These are phyloP conservation scores for Ceratobasidium sp. DNA, from an alignment of 1,284 basidiomycete species.

Conservation along the genomic window DNA sequence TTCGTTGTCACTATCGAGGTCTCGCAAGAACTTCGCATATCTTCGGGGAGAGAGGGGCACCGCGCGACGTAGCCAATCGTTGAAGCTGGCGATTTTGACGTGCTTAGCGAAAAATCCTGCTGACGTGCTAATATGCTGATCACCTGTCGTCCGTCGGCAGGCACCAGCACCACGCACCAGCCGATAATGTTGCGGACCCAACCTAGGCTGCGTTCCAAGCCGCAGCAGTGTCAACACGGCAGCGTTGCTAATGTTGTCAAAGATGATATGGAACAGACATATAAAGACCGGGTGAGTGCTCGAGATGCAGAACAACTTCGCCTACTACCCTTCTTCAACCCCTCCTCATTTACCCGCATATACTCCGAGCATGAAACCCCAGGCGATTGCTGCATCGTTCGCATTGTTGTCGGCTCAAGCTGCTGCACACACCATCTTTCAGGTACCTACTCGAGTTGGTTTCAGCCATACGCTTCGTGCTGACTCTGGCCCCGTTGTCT, in stretches of 20 bases:
- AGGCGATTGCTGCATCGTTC: slow-evolving; percentile 33
- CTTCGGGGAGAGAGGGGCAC: too few species aligned
- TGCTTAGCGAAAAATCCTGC: not conserved
- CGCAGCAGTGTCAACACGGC: not conserved
- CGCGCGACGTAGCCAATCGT: not conserved
- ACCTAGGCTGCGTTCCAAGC: not conserved
- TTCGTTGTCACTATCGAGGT: not conserved
- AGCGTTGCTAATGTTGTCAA: not conserved
- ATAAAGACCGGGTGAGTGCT: slow-evolving; percentile 23
- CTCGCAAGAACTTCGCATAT: slow-evolving; percentile 36
- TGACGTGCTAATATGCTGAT: not conserved
- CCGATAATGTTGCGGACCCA: slow-evolving; percentile 30
- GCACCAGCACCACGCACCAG: not conserved
- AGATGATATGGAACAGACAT: not conserved
- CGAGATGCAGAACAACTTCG: not conserved
- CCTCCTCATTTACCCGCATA: slow-evolving; percentile 17
- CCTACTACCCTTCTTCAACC: not conserved
- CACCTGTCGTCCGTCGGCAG: slow-evolving; percentile 15
- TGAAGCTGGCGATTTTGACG: not conserved
- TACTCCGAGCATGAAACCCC: slow-evolving; percentile 40
- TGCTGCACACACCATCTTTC: slow-evolving; percentile 47
- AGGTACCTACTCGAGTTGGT: slow-evolving; percentile 2
- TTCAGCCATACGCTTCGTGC: not conserved
- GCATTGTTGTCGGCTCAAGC: slow-evolving; percentile 40
- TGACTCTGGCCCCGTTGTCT: not conserved